phyloP scores from a whole-genome alignment of 2,329 filamentous ascomycete genomes.

The Trichoderma sp. region DNA sequence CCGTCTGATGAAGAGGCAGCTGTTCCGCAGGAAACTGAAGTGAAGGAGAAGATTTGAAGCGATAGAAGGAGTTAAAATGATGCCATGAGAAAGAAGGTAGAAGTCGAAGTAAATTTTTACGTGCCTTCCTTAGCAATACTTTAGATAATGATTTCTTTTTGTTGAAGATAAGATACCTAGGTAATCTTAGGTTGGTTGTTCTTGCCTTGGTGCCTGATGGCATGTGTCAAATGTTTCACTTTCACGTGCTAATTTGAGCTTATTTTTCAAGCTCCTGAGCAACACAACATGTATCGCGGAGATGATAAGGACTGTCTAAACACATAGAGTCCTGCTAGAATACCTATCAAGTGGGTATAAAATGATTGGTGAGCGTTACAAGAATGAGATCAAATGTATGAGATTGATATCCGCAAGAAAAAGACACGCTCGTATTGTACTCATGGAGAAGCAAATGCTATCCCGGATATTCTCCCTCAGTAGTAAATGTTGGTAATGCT shows the following conservation, averaged over 20 bases:
- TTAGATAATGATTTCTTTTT: neutral
- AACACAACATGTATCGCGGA: neutral
- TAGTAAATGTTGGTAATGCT: slow-evolving; percentile 38
- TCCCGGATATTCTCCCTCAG: neutral
- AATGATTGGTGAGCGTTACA: neutral
- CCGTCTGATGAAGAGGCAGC: slow-evolving; percentile 4
- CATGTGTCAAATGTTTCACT: neutral
- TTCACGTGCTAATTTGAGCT: neutral
- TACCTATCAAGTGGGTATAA: neutral
- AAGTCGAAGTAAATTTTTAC: neutral
- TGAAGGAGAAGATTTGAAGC: neutral
- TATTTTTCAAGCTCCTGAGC: neutral
- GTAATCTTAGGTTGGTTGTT: neutral
- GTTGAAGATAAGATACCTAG: neutral
- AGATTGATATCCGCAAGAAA: neutral
- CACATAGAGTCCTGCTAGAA: neutral
- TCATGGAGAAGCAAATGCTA: neutral
- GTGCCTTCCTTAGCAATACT: neutral
- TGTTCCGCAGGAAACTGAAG: neutral
- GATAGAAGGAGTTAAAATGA: neutral
- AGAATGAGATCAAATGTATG: neutral
- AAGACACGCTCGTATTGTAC: neutral
- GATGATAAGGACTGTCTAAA: neutral
- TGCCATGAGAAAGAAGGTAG: neutral
- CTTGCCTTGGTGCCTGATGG: neutral